Evolutionary conservation across 2,329 filamentous ascomycete genomes (phyloP), one percentile per base, ranked within the genome.

Genomic region (Alternaria novae-zelandiae): DNA sequence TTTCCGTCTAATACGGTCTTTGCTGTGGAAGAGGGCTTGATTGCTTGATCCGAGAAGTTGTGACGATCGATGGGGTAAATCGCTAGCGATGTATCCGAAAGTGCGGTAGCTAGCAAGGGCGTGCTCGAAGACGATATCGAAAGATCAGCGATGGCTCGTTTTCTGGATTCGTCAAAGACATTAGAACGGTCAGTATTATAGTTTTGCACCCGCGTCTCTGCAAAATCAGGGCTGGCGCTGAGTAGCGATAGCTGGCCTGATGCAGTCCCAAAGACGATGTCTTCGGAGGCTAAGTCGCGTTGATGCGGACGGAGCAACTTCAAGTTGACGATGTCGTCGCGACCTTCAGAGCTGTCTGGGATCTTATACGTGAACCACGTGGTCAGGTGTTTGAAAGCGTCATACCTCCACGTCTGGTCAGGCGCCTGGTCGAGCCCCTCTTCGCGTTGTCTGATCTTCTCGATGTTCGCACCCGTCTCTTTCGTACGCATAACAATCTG

Each of bases 301-400:
- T 84, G 81, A 23, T 80, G 74, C 6, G 82, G 78, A 26, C 78
- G 78, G 28, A 90, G 71, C 2, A 90, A 70, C 66, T 86, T 85
- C 53, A 90, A 65, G 28, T 84, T 82, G 17, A 86, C 86, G 32
- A 90, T 86, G 73, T 90, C 88, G 71, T 90, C 87, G 58, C 83
- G 74, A 55, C 82, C 87, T 62, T 87, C 86, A 23, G 78, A 75
- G 47, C 83, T 80, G 8, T 84, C 80, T 6, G 84, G 76, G 13
- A 86, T 84, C 59, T 83, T 83, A 68, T 87, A 88, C 3, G 83
- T 81, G 36, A 82, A 80, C 86, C 86, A 89, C 30, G 75, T 74
- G 59, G 77, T 78, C 57, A 74, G 23, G 55, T 80, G 75, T 15
- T 70, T 67, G 57, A 78, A 78, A 6, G 71, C 57, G 55, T 82